Percentiles rank a stretch among this genome's conserved stretches.
phyloP scores from a whole-genome alignment of 2,329 filamentous ascomycete genomes.

The Celoporthe dispersa region DNA sequence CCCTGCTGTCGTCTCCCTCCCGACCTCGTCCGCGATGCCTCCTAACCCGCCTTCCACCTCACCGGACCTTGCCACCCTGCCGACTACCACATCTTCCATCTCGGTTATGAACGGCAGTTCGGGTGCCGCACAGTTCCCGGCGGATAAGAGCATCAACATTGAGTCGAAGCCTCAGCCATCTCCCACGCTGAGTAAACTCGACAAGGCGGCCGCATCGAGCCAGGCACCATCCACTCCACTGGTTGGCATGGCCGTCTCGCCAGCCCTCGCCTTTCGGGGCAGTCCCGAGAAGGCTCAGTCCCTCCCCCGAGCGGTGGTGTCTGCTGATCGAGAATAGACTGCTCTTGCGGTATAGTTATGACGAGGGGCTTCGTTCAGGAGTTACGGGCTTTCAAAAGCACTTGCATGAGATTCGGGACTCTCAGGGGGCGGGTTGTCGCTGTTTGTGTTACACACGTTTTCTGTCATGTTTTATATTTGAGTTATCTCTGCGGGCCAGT shows the following conservation, averaged over 20 bases:
- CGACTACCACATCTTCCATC: neutral
- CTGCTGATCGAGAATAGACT: slow-evolving; percentile 21
- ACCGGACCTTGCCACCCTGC: neutral
- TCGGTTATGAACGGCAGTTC: neutral
- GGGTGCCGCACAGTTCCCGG: slow-evolving; percentile 6
- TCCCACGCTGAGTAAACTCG: slow-evolving; percentile 1
- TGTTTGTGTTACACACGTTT: neutral
- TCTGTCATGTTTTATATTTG: neutral
- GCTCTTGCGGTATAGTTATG: neutral
- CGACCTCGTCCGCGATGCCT: neutral
- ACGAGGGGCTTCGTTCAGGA: neutral
- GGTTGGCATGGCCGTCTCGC: slow-evolving; percentile 42
- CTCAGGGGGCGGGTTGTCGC: neutral
- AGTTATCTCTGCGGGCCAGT: neutral
- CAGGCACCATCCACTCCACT: slow-evolving; percentile 37
- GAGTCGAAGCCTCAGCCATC: slow-evolving; percentile 14
- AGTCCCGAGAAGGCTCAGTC: slow-evolving; percentile 62
- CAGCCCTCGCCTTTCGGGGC: slow-evolving; percentile 58
- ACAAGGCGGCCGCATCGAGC: slow-evolving; percentile 29
- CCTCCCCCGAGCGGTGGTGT: slow-evolving; percentile 29
- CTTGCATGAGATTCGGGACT: neutral
- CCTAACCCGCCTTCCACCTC: neutral
- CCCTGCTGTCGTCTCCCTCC: neutral
- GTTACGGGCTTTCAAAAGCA: slow-evolving; percentile 5
- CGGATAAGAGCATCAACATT: neutral